phyloP scores from a whole-genome alignment of 331 rosid genomes.

The Arachis monticola region DNA sequence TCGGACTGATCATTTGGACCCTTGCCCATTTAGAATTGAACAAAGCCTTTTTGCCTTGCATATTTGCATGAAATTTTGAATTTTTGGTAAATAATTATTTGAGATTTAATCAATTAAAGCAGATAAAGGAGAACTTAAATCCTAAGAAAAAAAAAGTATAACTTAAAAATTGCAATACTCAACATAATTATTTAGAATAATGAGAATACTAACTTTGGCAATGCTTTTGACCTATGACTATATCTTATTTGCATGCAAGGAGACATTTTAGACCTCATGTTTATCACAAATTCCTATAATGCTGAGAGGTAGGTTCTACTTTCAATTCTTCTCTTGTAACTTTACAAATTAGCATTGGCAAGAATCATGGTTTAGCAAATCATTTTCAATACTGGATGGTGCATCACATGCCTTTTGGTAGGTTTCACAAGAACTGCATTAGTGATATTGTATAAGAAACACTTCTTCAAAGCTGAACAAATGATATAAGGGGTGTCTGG shows the following conservation, averaged over 20 bases:
- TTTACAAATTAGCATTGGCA: conserved; percentile 12
- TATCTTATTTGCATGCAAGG: conserved; percentile 11
- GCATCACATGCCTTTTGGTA: conserved; percentile 21
- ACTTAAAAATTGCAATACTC: conserved; percentile 8
- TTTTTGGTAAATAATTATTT: not conserved
- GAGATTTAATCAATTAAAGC: conserved; percentile 16
- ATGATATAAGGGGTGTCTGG: conserved; percentile 17
- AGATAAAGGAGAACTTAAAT: conserved; percentile 9
- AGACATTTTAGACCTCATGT: not conserved
- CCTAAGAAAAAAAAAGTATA: not conserved
- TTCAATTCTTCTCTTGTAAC: conserved; percentile 9
- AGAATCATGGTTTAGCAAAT: conserved; percentile 13
- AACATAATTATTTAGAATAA: not conserved
- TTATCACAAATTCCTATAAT: not conserved
- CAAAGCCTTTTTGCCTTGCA: conserved; percentile 62
- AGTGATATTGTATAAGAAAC: not conserved
- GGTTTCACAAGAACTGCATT: conserved; percentile 19
- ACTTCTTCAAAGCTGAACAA: conserved; percentile 14
- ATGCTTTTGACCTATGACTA: conserved; percentile 6
- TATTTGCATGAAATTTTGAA: conserved; percentile 23
- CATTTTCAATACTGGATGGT: not conserved
- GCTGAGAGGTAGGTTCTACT: too few species aligned
- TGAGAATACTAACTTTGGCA: not conserved
- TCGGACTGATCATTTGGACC: conserved; percentile 29
- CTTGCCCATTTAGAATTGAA: conserved; percentile 57